phyloP scores from a whole-genome alignment of 2,329 filamentous ascomycete genomes.

The Keithomyces neogunnii region DNA sequence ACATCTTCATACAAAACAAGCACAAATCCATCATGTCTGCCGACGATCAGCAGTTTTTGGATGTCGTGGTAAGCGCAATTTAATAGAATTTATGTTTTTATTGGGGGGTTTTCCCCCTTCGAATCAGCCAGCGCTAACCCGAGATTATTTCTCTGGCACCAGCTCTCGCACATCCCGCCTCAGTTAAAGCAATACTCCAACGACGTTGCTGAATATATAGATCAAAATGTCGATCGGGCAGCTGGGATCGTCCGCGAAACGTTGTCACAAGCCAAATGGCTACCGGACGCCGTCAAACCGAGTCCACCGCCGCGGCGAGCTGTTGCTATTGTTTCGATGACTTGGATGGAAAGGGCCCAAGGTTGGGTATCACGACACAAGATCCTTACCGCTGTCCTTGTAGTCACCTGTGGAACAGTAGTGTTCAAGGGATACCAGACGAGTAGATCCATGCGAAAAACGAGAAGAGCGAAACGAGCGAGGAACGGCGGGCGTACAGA shows the following conservation, averaged over 20 bases:
- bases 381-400: constrained; percentile 60
- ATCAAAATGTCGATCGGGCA: constrained; percentile 70
- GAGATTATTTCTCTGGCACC: constrained; percentile 2
- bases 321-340: constrained; percentile 23
- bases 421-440: constrained; percentile 43
- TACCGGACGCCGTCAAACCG: constrained; percentile 61
- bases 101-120: neutral
- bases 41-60: constrained; percentile 71
- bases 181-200: constrained; percentile 64
- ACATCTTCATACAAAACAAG: neutral
- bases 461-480: constrained; percentile 68
- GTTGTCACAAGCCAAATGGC: constrained; percentile 60
- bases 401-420: constrained; percentile 62
- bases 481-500: constrained; percentile 79
- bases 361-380: constrained; percentile 68
- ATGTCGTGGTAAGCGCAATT: constrained; percentile 46
- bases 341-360: constrained; percentile 45
- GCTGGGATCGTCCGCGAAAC: constrained; percentile 63
- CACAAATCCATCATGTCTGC: constrained; percentile 54
- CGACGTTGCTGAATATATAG: constrained; percentile 70
- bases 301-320: constrained; percentile 34
- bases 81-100: neutral
- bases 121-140: constrained; percentile 1
- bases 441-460: constrained; percentile 52
- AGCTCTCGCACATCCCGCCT: constrained; percentile 47